Evolutionary conservation across 75 land plant genomes (phyloP), one percentile per base, ranked within the genome.

Genomic region (Isoetes taiwanensis): DNA sequence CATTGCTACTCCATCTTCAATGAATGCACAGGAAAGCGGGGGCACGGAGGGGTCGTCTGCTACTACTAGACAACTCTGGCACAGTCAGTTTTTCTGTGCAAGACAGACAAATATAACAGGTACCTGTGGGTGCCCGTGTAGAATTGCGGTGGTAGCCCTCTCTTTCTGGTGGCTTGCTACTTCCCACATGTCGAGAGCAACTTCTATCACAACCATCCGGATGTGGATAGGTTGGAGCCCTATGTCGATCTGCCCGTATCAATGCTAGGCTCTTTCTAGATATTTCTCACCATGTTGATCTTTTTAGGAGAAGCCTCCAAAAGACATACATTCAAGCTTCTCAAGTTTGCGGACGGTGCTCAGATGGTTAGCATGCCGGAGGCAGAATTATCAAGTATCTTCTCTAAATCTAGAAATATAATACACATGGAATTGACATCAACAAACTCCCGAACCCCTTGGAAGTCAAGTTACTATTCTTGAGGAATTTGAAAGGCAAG

Each of bases 401-500:
- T 78, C n/a, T 23, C 62, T n/a, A 65, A 65, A 9, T 55, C 63
- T 5, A 48, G 72, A n/a, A n/a, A n/a, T 35, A 34, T 65, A 27
- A 66, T 84, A 40, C 80, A 77, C 64, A 75, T 84, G 96, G 87
- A 88, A 57, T 82, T 0, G 85, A 84, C 32, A 83, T 79, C 62
- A 79, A 80, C 65, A 73, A 74, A 65, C 75, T 93, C 59, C 77
- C 79, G 30, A 54, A 77, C 31, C 86, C 98, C 56, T 58, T 67
- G 26, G 56, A 76, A 2, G 85, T 88, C 16, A 93, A 84, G 62
- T 78, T 77, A 56, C 74, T 80, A 80, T 93, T 28, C 88, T 84
- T 63, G 98, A 93, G 60, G 86, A 89, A 58, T 93, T 88, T 74
- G 82, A 83, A 21, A 72, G 98, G 58, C 98, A 93, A 59, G 84